A percentile compares a stretch with the other conserved stretches of the same genome.
Conservation (phyloP, 164 flowering plant species). For the Berberis vulgaris region DNA sequence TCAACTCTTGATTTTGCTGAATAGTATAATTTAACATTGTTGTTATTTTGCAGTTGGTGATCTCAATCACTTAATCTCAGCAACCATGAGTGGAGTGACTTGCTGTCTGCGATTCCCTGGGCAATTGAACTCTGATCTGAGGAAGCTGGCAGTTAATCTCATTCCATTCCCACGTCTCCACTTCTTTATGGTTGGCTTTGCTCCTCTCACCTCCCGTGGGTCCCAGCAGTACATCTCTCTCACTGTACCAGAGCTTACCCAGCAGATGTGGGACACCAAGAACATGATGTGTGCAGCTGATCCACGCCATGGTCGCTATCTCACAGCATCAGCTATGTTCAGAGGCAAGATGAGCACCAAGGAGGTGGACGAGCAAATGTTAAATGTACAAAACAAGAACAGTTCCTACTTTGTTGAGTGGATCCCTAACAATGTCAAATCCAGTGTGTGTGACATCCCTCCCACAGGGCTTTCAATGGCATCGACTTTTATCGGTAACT, state of each 20-base stretch:
- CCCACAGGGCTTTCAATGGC: constrained; percentile 12
- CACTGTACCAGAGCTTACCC: constrained; percentile 18
- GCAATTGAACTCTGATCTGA: constrained; percentile 13
- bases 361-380: constrained; percentile 14
- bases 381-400: constrained; percentile 16
- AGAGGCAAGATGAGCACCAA: constrained; percentile 17
- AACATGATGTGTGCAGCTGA: constrained; percentile 16
- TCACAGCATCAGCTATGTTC: constrained; percentile 19
- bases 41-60: constrained; percentile 13
- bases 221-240: constrained; percentile 21
- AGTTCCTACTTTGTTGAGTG: constrained; percentile 17
- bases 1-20: not conserved
- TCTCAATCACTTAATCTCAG: constrained; percentile 15
- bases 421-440: constrained; percentile 19
- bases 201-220: constrained; percentile 20
- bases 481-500: constrained; percentile 12
- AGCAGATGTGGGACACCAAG: constrained; percentile 21
- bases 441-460: constrained; percentile 18
- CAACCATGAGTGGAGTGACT: constrained; percentile 19
- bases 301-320: constrained; percentile 12
- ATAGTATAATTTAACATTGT: not conserved
- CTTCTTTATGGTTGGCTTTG: constrained; percentile 21
- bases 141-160: constrained; percentile 18
- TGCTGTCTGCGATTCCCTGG: constrained; percentile 16
- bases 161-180: constrained; percentile 18